Conservation (phyloP, 257 asterid species). For the Lantana camara region DNA sequence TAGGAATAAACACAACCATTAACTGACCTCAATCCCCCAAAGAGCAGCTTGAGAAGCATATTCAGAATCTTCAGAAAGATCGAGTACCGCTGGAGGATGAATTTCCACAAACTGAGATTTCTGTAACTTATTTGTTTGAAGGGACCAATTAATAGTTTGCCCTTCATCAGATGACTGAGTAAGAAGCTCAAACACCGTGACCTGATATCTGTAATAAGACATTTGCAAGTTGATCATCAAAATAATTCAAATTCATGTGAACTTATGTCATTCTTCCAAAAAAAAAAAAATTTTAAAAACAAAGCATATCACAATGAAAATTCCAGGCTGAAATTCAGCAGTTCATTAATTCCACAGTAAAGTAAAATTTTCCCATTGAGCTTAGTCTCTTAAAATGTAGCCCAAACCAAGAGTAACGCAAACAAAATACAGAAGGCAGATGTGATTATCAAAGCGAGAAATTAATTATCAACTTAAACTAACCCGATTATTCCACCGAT, state of each 20-base stretch:
- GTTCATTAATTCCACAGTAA: neutral
- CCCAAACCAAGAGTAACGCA: neutral
- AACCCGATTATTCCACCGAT: constrained; percentile 97
- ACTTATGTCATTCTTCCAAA: neutral
- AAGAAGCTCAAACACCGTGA: constrained; percentile 79
- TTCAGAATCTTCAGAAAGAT: constrained; percentile 81
- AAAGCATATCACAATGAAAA: constrained; percentile 8
- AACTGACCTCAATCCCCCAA: constrained; percentile 95
- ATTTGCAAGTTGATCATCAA: constrained; percentile 25
- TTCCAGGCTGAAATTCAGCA: constrained; percentile 8
- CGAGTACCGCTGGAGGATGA: constrained; percentile 83
- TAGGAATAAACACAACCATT: constrained; percentile 25
- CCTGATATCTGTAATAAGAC: constrained; percentile 68
- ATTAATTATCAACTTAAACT: constrained; percentile 35
- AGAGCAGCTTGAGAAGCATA: constrained; percentile 90
- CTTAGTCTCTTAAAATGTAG: neutral
- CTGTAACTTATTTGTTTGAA: constrained; percentile 44
- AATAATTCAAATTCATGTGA: constrained; percentile 4
- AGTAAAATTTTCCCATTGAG: constrained; percentile 6
- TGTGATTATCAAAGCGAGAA: constrained; percentile 1
- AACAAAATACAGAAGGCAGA: neutral
- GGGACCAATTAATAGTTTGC: constrained; percentile 45
- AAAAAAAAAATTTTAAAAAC: neutral
- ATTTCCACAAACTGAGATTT: constrained; percentile 58
- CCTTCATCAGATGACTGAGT: constrained; percentile 58